Conservation (phyloP, 331 rosid species). For the Phaseolus coccineus region DNA sequence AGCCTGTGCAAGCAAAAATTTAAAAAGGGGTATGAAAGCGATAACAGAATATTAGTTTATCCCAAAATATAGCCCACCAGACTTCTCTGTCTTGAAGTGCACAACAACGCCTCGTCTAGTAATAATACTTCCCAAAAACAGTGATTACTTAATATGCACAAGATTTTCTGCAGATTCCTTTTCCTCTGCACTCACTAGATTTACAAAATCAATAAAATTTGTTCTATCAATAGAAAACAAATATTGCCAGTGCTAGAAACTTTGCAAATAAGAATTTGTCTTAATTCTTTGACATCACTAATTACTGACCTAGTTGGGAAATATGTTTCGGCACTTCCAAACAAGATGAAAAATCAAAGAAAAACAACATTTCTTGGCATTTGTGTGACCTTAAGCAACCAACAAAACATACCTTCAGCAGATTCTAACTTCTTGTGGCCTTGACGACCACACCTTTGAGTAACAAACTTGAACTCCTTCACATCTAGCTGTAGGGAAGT, state of each 20-base stretch:
- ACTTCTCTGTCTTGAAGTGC: slow-evolving; percentile 26
- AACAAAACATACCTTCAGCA: slow-evolving; percentile 47
- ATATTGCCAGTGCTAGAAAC: slow-evolving; percentile 26
- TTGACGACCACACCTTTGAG: slow-evolving; percentile 35
- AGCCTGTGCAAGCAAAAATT: slow-evolving; percentile 23
- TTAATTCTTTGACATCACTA: not conserved
- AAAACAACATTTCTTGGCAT: not conserved
- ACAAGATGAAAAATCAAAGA: slow-evolving; percentile 14
- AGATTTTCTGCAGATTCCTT: slow-evolving; percentile 2
- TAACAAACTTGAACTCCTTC: slow-evolving; percentile 63
- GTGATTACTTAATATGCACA: slow-evolving; percentile 1
- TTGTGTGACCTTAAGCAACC: slow-evolving; percentile 1
- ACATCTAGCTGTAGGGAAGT: slow-evolving; percentile 58
- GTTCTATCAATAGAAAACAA: slow-evolving; percentile 4
- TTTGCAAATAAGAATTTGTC: not conserved
- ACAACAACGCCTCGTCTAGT: not conserved
- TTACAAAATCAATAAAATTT: slow-evolving; percentile 18
- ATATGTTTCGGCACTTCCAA: not conserved
- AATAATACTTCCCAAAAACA: not conserved
- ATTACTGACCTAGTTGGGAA: not conserved
- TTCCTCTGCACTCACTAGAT: not conserved
- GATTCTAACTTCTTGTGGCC: slow-evolving; percentile 40
- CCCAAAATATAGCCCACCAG: not conserved
- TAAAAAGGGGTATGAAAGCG: not conserved
- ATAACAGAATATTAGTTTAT: not conserved